These are phyloP conservation scores for Gracilaria gracilis DNA, from an alignment of 23 red algal species.

Conservation along the genomic window DNA sequence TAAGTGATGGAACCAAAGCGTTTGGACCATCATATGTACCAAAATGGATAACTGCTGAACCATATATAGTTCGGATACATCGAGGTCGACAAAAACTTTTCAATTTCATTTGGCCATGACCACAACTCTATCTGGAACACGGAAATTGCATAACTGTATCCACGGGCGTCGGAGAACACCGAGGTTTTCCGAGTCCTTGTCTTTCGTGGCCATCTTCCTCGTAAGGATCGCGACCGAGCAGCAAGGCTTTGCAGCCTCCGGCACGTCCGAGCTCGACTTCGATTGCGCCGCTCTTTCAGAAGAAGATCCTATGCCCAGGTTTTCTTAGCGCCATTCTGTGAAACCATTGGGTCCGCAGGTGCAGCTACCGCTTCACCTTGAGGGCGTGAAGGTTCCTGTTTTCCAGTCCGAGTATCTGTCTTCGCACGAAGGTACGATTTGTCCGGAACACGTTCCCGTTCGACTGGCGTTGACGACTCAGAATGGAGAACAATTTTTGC, in stretches of 20 bases:
- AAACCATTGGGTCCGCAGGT: no score
- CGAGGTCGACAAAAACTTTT: constrained; percentile 28
- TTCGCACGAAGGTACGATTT: neutral
- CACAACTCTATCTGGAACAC: neutral
- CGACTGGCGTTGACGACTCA: constrained; percentile 17
- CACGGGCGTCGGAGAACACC: constrained; percentile 23
- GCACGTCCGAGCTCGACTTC: neutral
- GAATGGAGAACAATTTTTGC: neutral
- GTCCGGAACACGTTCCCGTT: neutral
- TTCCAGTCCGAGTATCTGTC: neutral
- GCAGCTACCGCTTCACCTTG: neutral
- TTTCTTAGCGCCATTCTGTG: constrained; percentile 4
- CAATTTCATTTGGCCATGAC: constrained; percentile 26
- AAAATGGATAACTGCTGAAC: neutral
- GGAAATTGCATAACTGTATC: neutral
- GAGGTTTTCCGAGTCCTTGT: neutral
- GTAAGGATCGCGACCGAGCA: constrained; percentile 22
- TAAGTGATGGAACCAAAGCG: neutral
- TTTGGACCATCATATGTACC: constrained; percentile 37
- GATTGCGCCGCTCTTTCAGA: neutral
- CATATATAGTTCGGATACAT: neutral
- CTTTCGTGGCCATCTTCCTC: neutral
- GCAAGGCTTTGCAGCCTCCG: neutral
- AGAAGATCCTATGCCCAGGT: neutral
- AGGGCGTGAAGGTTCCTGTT: neutral